Conservation (phyloP, 164 flowering plant species). For the Chimonanthus salicifolius region DNA sequence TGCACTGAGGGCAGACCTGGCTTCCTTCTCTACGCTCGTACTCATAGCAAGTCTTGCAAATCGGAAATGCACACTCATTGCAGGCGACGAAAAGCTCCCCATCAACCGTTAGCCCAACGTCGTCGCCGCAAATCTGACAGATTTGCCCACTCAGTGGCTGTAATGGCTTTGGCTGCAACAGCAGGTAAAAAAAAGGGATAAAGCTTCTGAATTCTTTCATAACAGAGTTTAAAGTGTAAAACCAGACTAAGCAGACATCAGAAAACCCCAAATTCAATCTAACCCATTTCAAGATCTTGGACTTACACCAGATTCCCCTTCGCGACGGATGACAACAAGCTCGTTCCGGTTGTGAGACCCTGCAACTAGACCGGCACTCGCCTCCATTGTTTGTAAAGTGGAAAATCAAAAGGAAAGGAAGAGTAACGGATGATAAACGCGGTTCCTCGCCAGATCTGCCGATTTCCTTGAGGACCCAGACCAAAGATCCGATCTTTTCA, state of each 20-base stretch:
- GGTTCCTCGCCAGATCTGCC: conserved; percentile 16
- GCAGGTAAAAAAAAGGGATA: background rate
- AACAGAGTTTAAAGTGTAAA: background rate
- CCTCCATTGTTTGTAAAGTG: conserved; percentile 35
- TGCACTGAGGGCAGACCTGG: conserved; percentile 60
- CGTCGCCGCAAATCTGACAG: conserved; percentile 59
- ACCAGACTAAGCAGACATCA: background rate
- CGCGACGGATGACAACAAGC: conserved; percentile 48
- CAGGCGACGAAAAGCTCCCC: conserved; percentile 59
- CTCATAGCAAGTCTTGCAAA: conserved; percentile 55
- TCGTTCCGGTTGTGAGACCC: conserved; percentile 66
- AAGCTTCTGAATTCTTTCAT: background rate
- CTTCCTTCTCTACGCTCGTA: conserved; percentile 54
- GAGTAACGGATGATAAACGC: background rate
- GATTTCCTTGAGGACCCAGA: conserved; percentile 1
- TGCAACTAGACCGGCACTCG: conserved; percentile 52
- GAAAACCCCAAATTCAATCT: background rate
- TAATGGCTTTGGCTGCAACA: conserved; percentile 32
- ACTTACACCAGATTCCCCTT: conserved; percentile 42
- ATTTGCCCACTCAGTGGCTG: conserved; percentile 37
- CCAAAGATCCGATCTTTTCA: conserved; percentile 10
- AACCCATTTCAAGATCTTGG: background rate
- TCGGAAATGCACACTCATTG: conserved; percentile 58
- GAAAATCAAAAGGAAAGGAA: background rate
- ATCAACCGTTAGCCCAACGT: conserved; percentile 42